Conservation (phyloP, 306 rosid genomes). For the Cucurbita moschata region DNA sequence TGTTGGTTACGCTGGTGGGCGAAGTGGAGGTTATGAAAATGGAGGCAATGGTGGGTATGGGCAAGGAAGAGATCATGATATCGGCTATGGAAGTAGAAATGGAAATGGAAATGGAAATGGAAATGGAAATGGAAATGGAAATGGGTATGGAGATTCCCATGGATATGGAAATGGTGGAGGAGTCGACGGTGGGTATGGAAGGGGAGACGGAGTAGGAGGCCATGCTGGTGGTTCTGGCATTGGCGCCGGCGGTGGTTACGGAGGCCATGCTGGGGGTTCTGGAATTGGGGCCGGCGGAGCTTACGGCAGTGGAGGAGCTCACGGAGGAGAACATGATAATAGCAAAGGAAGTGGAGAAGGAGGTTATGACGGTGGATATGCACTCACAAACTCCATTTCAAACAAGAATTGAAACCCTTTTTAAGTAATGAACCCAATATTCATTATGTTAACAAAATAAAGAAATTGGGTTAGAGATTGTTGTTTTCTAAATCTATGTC, state of each 20-base stretch:
- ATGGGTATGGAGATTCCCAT: not conserved
- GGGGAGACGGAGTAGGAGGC: slow-evolving; percentile 7
- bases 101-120: slow-evolving; percentile 3
- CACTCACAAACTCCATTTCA: not conserved
- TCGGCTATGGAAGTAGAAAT: not conserved
- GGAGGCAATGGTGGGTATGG: not conserved
- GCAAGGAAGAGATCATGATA: not conserved
- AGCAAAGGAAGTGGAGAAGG: slow-evolving; percentile 33
- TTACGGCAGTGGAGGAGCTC: slow-evolving; percentile 19
- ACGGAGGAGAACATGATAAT: slow-evolving; percentile 32
- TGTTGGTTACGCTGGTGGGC: not conserved
- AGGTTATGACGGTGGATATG: slow-evolving; percentile 47
- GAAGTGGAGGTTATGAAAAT: slow-evolving; percentile 18
- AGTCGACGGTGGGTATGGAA: slow-evolving; percentile 26
- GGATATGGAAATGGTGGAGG: not conserved
- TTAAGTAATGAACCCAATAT: not conserved
- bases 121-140: slow-evolving; percentile 4
- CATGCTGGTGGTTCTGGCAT: not conserved
- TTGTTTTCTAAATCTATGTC: not conserved
- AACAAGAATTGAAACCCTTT: not conserved
- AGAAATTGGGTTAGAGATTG: not conserved
- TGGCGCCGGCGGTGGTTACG: slow-evolving; percentile 11
- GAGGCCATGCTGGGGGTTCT: not conserved
- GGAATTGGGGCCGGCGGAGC: not conserved
- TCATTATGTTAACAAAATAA: not conserved